Conservation (phyloP, 75 land plant genomes). For the Sequoiadendron giganteum region DNA sequence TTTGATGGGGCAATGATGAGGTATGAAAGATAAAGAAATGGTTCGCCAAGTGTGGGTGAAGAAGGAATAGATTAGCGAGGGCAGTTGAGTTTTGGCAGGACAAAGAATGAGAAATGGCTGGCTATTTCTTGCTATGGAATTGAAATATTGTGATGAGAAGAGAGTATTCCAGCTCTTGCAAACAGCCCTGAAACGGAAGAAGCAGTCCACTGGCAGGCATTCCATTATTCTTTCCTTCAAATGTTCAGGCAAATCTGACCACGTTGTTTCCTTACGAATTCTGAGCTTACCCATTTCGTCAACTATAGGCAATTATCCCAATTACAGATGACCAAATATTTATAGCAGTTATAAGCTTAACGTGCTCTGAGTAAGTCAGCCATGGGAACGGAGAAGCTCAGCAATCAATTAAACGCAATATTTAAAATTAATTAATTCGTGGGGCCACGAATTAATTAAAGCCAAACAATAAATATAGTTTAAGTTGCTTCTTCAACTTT, state of each 20-base stretch:
- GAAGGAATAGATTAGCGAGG: slow-evolving; percentile 13
- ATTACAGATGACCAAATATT: no score
- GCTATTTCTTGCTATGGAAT: not conserved
- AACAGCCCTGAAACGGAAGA: not conserved
- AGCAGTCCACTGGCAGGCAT: not conserved
- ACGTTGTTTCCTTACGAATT: not conserved
- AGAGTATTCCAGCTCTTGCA: slow-evolving; percentile 10
- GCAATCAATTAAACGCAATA: no score
- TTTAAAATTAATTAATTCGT: no score
- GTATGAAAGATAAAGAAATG: slow-evolving; percentile 8
- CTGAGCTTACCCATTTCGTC: not conserved
- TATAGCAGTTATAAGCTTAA: no score
- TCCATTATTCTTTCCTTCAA: not conserved
- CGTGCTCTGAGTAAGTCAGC: no score
- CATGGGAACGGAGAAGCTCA: no score
- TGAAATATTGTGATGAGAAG: slow-evolving; percentile 15
- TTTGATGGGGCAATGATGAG: not conserved
- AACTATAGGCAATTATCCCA: no score
- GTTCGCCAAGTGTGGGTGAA: not conserved
- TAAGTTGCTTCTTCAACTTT: no score
- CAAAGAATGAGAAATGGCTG: slow-evolving; percentile 12
- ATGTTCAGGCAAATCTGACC: not conserved
- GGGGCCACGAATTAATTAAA: no score
- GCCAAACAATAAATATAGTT: no score
- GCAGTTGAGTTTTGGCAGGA: not conserved